Conservation (phyloP, 768 basidiomycete genomes). For the Punctularia strigosozonata region DNA sequence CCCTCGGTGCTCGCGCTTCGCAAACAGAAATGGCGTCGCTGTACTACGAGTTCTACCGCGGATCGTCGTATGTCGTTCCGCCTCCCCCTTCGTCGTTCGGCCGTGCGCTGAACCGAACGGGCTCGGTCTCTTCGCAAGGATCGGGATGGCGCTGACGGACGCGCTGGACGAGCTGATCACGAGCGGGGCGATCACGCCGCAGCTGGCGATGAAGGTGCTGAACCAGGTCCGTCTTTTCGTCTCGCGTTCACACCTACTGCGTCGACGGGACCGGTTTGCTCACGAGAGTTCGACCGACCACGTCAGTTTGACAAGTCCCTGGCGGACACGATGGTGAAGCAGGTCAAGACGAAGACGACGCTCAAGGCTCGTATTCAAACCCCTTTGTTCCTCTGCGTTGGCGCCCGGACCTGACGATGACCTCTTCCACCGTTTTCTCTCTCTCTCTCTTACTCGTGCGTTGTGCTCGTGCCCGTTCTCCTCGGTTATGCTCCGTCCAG, state of each 20-base stretch:
- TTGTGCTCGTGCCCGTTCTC: too few species aligned
- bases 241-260: not conserved
- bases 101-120: too few species aligned
- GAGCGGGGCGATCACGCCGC: slow-evolving; percentile 91
- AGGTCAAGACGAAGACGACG: slow-evolving; percentile 90
- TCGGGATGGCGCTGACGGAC: slow-evolving; percentile 95
- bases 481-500: slow-evolving; percentile 16
- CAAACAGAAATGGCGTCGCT: slow-evolving; percentile 58
- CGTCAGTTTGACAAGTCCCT: slow-evolving; percentile 90
- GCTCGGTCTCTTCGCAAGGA: too few species aligned
- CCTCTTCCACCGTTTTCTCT: not conserved
- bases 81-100: too few species aligned
- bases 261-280: not conserved
- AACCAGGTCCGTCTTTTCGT: slow-evolving; percentile 57
- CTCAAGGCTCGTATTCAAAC: slow-evolving; percentile 52
- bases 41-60: slow-evolving; percentile 90
- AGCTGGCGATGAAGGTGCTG: slow-evolving; percentile 97
- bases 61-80: slow-evolving; percentile 61
- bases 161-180: slow-evolving; percentile 98
- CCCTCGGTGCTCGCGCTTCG: too few species aligned
- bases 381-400: not conserved
- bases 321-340: slow-evolving; percentile 85
- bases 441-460: slow-evolving; percentile 1
- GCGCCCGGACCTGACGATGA: too few species aligned
- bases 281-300: not conserved